phyloP scores from a whole-genome alignment of 495 filamentous ascomycete genomes.

The Penicillium bialowiezense region DNA sequence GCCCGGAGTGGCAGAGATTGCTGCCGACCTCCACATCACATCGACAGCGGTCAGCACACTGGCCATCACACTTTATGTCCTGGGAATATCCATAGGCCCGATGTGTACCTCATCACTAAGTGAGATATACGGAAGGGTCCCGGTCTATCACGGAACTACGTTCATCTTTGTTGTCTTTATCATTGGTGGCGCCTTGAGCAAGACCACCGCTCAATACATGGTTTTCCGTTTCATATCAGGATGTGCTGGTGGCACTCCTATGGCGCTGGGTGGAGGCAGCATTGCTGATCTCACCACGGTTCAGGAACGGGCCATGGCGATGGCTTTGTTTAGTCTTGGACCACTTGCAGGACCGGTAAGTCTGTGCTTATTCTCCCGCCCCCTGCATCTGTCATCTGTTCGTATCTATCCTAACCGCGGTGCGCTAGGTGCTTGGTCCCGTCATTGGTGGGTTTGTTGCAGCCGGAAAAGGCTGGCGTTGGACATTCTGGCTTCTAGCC shows the following conservation, averaged over 20 bases:
- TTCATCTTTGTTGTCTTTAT: slow-evolving; percentile 46
- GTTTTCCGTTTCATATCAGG: slow-evolving; percentile 40
- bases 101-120: slow-evolving; percentile 40
- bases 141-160: slow-evolving; percentile 40
- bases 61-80: slow-evolving; percentile 36
- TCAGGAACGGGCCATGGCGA: slow-evolving; percentile 32
- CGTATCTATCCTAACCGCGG: not conserved
- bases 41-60: slow-evolving; percentile 16
- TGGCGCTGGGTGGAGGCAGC: slow-evolving; percentile 40
- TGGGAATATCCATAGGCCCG: slow-evolving; percentile 35
- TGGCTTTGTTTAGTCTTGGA: slow-evolving; percentile 38
- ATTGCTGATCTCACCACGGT: slow-evolving; percentile 38
- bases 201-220: slow-evolving; percentile 38
- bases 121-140: slow-evolving; percentile 38
- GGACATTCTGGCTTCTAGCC: slow-evolving; percentile 44
- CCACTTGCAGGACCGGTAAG: slow-evolving; percentile 26
- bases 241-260: slow-evolving; percentile 35
- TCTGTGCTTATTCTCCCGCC: too few relatives aligned
- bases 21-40: slow-evolving; percentile 9
- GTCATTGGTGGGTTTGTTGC: slow-evolving; percentile 39
- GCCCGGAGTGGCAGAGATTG: slow-evolving; percentile 17
- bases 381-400: not conserved
- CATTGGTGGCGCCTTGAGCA: slow-evolving; percentile 41
- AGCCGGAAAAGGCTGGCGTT: slow-evolving; percentile 42
- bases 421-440: slow-evolving; percentile 23